A percentile compares a stretch with the other conserved stretches of the same genome.
Conservation (phyloP, 352 stramenopile genomes). For the Halophytophthora polymorphica region DNA sequence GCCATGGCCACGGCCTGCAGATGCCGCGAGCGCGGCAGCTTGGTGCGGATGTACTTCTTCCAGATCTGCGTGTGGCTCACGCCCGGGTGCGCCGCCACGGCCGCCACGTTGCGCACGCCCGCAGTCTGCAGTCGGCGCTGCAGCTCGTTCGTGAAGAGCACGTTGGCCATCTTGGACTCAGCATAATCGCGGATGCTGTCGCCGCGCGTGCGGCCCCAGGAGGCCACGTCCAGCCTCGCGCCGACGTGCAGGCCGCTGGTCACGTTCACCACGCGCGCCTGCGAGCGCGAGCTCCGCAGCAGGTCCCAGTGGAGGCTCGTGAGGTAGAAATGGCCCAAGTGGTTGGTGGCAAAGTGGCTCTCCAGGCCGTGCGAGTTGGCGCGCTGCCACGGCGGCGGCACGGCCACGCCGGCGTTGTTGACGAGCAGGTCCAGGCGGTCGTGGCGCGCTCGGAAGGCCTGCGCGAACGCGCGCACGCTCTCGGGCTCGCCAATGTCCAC, state of each 20-base stretch:
- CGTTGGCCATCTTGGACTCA: conserved; percentile 45
- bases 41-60: conserved; percentile 29
- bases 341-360: conserved; percentile 46
- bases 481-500: conserved; percentile 48
- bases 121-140: conserved; percentile 28
- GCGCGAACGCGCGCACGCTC: conserved; percentile 47
- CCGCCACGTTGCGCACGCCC: conserved; percentile 27
- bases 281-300: conserved; percentile 15
- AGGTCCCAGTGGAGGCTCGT: conserved; percentile 38
- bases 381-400: conserved; percentile 10
- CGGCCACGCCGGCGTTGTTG: conserved; percentile 60
- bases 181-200: conserved; percentile 29
- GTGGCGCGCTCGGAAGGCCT: conserved; percentile 30
- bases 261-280: conserved; percentile 39
- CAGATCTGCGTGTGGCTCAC: conserved; percentile 36
- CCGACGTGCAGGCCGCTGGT: conserved; percentile 34
- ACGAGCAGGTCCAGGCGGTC: conserved; percentile 55
- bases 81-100: conserved; percentile 37
- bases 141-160: conserved; percentile 54
- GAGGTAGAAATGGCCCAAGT: conserved; percentile 51
- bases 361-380: conserved; percentile 29
- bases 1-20: conserved; percentile 49
- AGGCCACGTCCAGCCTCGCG: conserved; percentile 29
- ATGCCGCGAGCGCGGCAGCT: conserved; percentile 30
- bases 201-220: conserved; percentile 20